Evolutionary conservation across 1,284 basidiomycete genomes (phyloP).

Genomic region (Cutaneotrichosporon sp.): DNA sequence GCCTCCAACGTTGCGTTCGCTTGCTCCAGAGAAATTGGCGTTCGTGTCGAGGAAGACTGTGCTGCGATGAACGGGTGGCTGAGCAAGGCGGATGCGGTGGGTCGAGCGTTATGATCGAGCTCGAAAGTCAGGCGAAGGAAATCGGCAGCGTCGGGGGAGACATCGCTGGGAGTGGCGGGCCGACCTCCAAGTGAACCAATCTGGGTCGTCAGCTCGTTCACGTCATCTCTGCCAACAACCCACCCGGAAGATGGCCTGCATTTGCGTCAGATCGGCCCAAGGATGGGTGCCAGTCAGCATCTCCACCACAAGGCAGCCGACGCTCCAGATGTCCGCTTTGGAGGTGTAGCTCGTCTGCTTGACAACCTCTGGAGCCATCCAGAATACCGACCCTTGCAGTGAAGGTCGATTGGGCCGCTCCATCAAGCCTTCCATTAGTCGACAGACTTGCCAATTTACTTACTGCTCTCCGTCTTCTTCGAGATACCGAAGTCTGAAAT

Average conservation of each 20-base stretch:
- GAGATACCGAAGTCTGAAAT: slow-evolving; percentile 96
- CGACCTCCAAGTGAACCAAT: slow-evolving; percentile 84
- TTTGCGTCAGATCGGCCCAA: slow-evolving; percentile 96
- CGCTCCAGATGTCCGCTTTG: slow-evolving; percentile 98
- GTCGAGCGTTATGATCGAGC: slow-evolving; percentile 77
- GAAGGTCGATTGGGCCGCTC: slow-evolving; percentile 84
- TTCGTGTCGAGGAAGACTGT: slow-evolving; percentile 7
- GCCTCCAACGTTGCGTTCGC: slow-evolving; percentile 22
- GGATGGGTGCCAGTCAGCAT: slow-evolving; percentile 98
- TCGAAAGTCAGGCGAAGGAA: slow-evolving; percentile 85
- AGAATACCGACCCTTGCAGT: slow-evolving; percentile 94
- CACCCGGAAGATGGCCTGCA: slow-evolving; percentile 97
- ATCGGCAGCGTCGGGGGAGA: slow-evolving; percentile 77
- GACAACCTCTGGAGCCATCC: slow-evolving; percentile 99
- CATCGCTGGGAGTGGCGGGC: slow-evolving; percentile 83
- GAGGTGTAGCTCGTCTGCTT: slow-evolving; percentile 88
- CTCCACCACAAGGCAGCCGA: slow-evolving; percentile 96
- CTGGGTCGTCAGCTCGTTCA: slow-evolving; percentile 60
- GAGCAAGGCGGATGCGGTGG: slow-evolving; percentile 73
- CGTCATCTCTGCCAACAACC: too few relatives aligned
- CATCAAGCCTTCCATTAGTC: slow-evolving; percentile 63
- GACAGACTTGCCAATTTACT: slow-evolving; percentile 53
- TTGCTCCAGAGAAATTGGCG: slow-evolving; percentile 19
- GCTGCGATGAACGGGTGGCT: slow-evolving; percentile 69
- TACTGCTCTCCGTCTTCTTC: slow-evolving; percentile 95